These are phyloP conservation scores for Metschnikowia reukaufii DNA, from an alignment of 805 yeast species.

Conservation along the genomic window DNA sequence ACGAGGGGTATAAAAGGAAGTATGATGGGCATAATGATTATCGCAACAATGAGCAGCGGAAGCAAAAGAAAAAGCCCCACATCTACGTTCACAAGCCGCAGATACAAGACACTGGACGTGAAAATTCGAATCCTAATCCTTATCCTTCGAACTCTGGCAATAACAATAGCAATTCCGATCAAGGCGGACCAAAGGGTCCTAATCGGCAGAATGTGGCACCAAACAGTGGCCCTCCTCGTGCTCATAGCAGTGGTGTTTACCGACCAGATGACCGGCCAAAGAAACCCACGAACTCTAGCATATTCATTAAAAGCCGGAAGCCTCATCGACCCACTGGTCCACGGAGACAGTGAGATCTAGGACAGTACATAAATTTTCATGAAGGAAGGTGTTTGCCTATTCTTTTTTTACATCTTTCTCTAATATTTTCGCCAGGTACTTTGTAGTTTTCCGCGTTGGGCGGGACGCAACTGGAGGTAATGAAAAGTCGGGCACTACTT, in stretches of 20 bases:
- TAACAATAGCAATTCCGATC: not conserved
- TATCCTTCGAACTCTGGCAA: not conserved
- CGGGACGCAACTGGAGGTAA: not conserved
- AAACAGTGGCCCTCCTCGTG: conserved; percentile 10
- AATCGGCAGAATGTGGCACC: not conserved
- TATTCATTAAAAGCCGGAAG: conserved; percentile 15
- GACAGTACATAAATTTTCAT: not conserved
- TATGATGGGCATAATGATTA: not conserved
- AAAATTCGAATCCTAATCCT: not conserved
- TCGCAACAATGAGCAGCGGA: not conserved
- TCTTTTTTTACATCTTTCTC: conserved; percentile 5
- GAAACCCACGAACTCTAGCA: conserved; percentile 7
- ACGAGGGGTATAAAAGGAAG: conserved; percentile 1
- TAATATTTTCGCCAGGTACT: not conserved
- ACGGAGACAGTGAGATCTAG: not conserved
- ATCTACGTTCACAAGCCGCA: conserved; percentile 6
- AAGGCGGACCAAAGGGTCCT: not conserved
- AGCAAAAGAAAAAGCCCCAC: conserved; percentile 5
- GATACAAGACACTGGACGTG: not conserved
- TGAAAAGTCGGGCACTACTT: not conserved
- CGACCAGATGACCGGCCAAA: conserved; percentile 9
- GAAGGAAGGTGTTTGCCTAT: not conserved
- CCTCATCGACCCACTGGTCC: conserved; percentile 12
- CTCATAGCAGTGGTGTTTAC: conserved; percentile 14
- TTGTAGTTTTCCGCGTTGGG: not conserved